These are phyloP conservation scores for Parachaetomium inaequale DNA, from an alignment of 495 filamentous ascomycete species.

Conservation along the genomic window DNA sequence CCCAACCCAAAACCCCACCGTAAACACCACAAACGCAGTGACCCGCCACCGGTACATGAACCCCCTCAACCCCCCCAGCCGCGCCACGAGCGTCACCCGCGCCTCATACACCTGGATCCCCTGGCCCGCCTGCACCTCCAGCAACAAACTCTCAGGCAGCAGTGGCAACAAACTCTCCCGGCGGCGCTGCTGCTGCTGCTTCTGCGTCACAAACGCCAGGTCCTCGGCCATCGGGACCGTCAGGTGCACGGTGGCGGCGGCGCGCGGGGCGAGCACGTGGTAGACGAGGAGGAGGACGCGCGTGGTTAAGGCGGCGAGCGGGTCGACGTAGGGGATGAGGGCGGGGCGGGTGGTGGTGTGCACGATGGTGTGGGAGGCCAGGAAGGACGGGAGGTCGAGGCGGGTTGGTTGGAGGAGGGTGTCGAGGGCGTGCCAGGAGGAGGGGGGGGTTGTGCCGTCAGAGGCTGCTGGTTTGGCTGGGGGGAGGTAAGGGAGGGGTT, in stretches of 20 bases:
- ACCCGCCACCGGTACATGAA: constrained; percentile 79
- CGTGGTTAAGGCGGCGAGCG: constrained; percentile 35
- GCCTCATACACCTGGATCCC: constrained; percentile 72
- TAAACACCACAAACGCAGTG: constrained; percentile 63
- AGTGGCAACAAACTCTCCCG: no score
- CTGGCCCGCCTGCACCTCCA: constrained; percentile 66
- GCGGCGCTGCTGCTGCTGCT: constrained; percentile 35
- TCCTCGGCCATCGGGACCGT: constrained; percentile 53
- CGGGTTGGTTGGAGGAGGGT: constrained; percentile 7
- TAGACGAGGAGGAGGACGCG: constrained; percentile 46
- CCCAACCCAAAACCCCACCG: constrained; percentile 65
- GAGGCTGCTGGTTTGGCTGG: constrained; percentile 15
- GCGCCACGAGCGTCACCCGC: constrained; percentile 62
- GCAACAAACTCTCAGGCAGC: constrained; percentile 53
- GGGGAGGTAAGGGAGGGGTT: constrained; percentile 18
- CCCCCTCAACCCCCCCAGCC: constrained; percentile 73
- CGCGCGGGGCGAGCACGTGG: constrained; percentile 37
- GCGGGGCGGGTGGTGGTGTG: constrained; percentile 38
- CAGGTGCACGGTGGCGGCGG: constrained; percentile 53
- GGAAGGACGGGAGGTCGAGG: constrained; percentile 15
- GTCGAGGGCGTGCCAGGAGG: not conserved
- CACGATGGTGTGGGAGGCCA: constrained; percentile 31
- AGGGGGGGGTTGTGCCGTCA: constrained; percentile 4
- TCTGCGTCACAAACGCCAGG: not conserved
- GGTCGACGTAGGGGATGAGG: constrained; percentile 41